These are phyloP conservation scores for Rubroboletus satanas DNA, from an alignment of 768 basidiomycete genomes.

Conservation along the genomic window DNA sequence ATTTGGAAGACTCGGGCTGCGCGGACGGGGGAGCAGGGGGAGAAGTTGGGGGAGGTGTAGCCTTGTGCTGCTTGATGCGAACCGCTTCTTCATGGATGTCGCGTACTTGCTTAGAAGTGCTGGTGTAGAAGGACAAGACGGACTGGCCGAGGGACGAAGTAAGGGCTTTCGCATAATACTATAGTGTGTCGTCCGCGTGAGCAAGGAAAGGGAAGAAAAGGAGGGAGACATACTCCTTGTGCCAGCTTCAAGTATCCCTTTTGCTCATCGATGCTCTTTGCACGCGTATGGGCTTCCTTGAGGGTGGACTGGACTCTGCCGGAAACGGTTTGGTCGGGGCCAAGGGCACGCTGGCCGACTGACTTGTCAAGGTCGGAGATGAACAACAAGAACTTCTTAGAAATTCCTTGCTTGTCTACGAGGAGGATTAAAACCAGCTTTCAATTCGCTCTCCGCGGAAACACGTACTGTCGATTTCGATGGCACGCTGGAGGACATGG, in stretches of 20 bases:
- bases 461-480: constrained; percentile 67
- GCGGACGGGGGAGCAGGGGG: constrained; percentile 8
- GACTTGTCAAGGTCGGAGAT: constrained; percentile 67
- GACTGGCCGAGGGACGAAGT: constrained; percentile 73
- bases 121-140: constrained; percentile 80
- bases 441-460: background rate
- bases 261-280: constrained; percentile 75
- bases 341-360: constrained; percentile 67
- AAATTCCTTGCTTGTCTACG: constrained; percentile 81
- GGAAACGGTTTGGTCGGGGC: constrained; percentile 78
- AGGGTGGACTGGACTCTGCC: constrained; percentile 65
- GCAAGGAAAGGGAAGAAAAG: background rate
- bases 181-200: constrained; percentile 1
- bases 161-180: constrained; percentile 80
- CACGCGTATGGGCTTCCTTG: constrained; percentile 61
- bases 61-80: constrained; percentile 70
- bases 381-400: constrained; percentile 76
- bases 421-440: background rate
- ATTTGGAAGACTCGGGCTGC: constrained; percentile 12
- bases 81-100: constrained; percentile 94
- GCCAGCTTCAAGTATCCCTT: constrained; percentile 71
- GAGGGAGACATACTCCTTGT: constrained; percentile 46
- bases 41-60: constrained; percentile 14
- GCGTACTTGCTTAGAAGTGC: constrained; percentile 78
- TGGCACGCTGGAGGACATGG: constrained; percentile 69